phyloP scores from a whole-genome alignment of 768 basidiomycete genomes.

The Exsudoporus frostii region DNA sequence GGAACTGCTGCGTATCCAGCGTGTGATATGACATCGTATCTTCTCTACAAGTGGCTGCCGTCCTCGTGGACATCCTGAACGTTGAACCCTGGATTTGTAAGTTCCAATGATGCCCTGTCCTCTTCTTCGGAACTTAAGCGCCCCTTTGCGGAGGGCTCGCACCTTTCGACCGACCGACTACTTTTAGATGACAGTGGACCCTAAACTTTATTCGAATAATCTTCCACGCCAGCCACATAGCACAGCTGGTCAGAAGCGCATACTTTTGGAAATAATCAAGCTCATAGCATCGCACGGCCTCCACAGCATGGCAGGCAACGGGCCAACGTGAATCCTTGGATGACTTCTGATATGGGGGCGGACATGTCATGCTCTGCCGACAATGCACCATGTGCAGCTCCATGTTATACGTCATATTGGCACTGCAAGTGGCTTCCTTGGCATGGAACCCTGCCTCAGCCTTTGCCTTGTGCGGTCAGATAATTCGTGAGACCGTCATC shows the following conservation, averaged over 20 bases:
- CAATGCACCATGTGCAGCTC: conserved; percentile 1
- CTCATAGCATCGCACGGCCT: conserved; percentile 9
- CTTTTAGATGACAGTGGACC: conserved; percentile 1
- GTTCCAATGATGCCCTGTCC: conserved; percentile 14
- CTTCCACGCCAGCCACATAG: conserved; percentile 8
- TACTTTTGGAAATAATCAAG: conserved; percentile 14
- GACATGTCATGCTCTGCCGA: conserved; percentile 1
- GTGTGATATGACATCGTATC: background rate
- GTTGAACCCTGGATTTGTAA: conserved; percentile 22
- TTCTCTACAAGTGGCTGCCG: conserved; percentile 2
- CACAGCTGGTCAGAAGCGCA: conserved; percentile 20
- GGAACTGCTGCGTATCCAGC: background rate
- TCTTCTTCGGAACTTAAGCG: conserved; percentile 31
- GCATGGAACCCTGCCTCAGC: background rate
- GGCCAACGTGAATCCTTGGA: conserved; percentile 1
- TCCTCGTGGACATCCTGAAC: conserved; percentile 14
- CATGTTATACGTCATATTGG: background rate
- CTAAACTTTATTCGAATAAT: conserved; percentile 7
- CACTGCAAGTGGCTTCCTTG: background rate
- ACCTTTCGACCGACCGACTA: background rate
- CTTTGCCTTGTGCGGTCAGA: conserved; percentile 1
- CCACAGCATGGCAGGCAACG: conserved; percentile 20
- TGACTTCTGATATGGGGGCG: background rate
- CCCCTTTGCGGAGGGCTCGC: conserved; percentile 22
- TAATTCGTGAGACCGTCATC: background rate